Evolutionary conservation across 2,329 filamentous ascomycete species (phyloP), one percentile per base, ranked within the genome.

Genomic region (Calonectria hongkongensis): DNA sequence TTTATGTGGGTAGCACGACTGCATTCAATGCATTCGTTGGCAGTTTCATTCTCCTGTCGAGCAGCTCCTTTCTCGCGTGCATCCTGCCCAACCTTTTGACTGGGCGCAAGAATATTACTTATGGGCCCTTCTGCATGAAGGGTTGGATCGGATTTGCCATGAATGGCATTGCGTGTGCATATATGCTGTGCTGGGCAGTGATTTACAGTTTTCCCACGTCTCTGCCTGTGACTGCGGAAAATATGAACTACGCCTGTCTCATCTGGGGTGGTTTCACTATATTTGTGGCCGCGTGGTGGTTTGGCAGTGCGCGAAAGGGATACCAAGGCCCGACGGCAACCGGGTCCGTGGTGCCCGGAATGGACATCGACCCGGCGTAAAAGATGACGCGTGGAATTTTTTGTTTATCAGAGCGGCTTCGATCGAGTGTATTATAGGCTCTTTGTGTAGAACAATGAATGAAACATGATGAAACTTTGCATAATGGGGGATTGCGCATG

Each of bases 21-120:
- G 93, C 93, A 0, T 94, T 94, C 83, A 89, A 90, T 50, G 92
- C 92, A 0, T 90, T 94, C 30, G 89, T 94, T 9, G 91, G 91
- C 12, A 83, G 81, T 36, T 86, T 85, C 70, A 84, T 85, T 36
- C 79, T 85, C 0, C 77, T 84, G 9, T 84, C 82, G 15, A 84
- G 79, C 43, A 79, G 76, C 45, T 82, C 79, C 5, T 94, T 92
- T 79, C 84, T 93, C 3, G 89, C 90, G 0, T 91, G 91, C 8
- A 91, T 94, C 67, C 82, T 94, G 1, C 89, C 90, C 0, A 88
- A 91, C 73, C 82, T 91, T 1, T 71, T 91, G 0, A 87, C 86
- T 0, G 78, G 82, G 1, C 76, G 82, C 28, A 82, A 78, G 58
- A 82, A 82, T 27, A 77, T 84, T 10, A 82, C 54, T 0, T 90